phyloP scores from a whole-genome alignment of 2,329 filamentous ascomycete genomes.

The Furcasterigmium furcatum region DNA sequence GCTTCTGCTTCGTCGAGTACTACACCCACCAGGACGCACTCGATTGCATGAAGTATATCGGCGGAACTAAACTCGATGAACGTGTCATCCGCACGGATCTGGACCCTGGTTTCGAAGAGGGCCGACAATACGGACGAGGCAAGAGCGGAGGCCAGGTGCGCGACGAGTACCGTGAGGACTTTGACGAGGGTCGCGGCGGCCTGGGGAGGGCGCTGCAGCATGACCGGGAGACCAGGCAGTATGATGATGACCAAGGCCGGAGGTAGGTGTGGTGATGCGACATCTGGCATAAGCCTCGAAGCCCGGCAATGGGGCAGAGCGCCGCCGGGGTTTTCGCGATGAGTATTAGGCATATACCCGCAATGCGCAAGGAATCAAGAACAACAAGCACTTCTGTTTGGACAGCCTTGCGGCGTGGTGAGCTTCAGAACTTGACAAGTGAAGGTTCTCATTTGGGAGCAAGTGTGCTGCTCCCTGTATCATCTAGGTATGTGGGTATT shows the following conservation, averaged over 20 bases:
- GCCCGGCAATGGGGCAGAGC: too few species aligned
- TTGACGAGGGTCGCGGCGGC: constrained; percentile 89
- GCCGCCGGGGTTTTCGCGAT: too few species aligned
- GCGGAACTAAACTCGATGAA: constrained; percentile 96
- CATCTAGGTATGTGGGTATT: too few species aligned
- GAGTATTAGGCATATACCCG: background rate
- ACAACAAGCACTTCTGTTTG: too few species aligned
- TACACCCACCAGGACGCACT: constrained; percentile 96
- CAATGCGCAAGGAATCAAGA: too few species aligned
- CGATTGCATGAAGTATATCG: constrained; percentile 98
- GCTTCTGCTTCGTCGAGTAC: constrained; percentile 99
- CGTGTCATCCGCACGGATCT: constrained; percentile 93
- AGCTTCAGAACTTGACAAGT: too few species aligned
- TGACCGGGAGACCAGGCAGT: constrained; percentile 40
- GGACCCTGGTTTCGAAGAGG: constrained; percentile 94
- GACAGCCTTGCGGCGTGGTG: too few species aligned
- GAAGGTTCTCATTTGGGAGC: too few species aligned
- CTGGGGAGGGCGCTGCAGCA: constrained; percentile 72
- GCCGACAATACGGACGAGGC: constrained; percentile 90
- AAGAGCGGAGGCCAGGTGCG: constrained; percentile 96
- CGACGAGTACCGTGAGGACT: constrained; percentile 97
- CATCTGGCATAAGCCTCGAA: too few species aligned
- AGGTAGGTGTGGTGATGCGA: too few species aligned
- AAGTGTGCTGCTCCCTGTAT: too few species aligned
- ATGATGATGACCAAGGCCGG: constrained; percentile 29